Percentiles rank a stretch among this genome's conserved stretches.
phyloP scores from a whole-genome alignment of 2,329 filamentous ascomycete genomes.

The Dendrostoma leiphaemia region DNA sequence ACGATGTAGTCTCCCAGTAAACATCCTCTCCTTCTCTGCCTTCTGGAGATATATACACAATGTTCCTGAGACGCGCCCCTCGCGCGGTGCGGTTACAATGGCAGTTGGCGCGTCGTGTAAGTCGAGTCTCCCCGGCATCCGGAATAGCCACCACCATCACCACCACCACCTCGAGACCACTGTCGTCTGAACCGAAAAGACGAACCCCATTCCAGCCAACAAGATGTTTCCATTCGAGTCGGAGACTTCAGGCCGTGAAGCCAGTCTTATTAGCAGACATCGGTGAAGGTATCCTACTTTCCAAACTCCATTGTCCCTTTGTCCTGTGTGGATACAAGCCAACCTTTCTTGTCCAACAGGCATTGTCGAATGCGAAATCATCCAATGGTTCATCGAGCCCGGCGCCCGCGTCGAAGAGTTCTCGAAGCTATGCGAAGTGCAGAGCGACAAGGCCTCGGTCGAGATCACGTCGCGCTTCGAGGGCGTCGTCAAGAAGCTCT shows the following conservation, averaged over 20 bases:
- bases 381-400: constrained; percentile 98
- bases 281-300: constrained; percentile 74
- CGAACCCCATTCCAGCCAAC: neutral
- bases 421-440: constrained; percentile 95
- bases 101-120: constrained; percentile 41
- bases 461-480: constrained; percentile 96
- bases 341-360: constrained; percentile 51
- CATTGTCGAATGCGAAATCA: constrained; percentile 97
- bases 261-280: constrained; percentile 83
- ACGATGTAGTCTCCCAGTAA: neutral
- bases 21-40: neutral
- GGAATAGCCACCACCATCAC: neutral
- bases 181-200: constrained; percentile 3
- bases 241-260: constrained; percentile 59
- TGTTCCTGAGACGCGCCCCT: constrained; percentile 56
- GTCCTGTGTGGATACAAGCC: neutral
- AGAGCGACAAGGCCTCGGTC: constrained; percentile 89
- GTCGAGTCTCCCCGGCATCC: constrained; percentile 28
- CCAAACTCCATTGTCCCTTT: neutral
- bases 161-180: neutral
- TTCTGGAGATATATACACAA: constrained; percentile 26
- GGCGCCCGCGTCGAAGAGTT: constrained; percentile 96
- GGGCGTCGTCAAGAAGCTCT: constrained; percentile 91
- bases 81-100: constrained; percentile 51
- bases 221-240: constrained; percentile 51